These are phyloP conservation scores for Bipolaris sorokiniana DNA, from an alignment of 2,329 filamentous ascomycete species.

Conservation along the genomic window DNA sequence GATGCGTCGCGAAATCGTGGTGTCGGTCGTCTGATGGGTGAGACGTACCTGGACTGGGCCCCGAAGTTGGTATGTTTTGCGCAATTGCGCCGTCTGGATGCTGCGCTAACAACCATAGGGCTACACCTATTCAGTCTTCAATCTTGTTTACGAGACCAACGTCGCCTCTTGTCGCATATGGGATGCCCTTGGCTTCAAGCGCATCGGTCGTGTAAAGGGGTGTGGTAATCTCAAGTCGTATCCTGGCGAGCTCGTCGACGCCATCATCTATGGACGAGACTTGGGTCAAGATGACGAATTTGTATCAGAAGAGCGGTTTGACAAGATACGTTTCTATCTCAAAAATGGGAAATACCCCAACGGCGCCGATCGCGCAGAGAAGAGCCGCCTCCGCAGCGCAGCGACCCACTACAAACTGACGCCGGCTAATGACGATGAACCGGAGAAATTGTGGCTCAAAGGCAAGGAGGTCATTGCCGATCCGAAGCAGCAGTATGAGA, in stretches of 20 bases:
- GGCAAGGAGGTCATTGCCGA: slow-evolving; percentile 97
- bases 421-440: slow-evolving; percentile 53
- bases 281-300: slow-evolving; percentile 73
- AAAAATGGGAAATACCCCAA: slow-evolving; percentile 92
- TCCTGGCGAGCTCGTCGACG: slow-evolving; percentile 55
- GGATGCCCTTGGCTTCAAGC: slow-evolving; percentile 91
- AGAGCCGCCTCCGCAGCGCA: slow-evolving; percentile 89
- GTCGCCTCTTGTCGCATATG: slow-evolving; percentile 88
- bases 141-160: slow-evolving; percentile 92
- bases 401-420: slow-evolving; percentile 92
- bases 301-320: slow-evolving; percentile 93
- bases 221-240: slow-evolving; percentile 58
- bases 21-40: slow-evolving; percentile 59
- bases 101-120: slow-evolving; percentile 56
- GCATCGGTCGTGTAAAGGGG: slow-evolving; percentile 76
- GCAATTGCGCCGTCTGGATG: not conserved
- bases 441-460: slow-evolving; percentile 84
- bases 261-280: slow-evolving; percentile 67
- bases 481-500: slow-evolving; percentile 86
- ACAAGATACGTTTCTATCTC: slow-evolving; percentile 97
- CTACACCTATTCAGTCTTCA: slow-evolving; percentile 92
- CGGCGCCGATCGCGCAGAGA: slow-evolving; percentile 92
- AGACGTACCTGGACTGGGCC: slow-evolving; percentile 60
- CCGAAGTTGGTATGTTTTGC: slow-evolving; percentile 52
- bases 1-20: slow-evolving; percentile 56